Evolutionary conservation across 2,329 filamentous ascomycete species (phyloP), one percentile per base, ranked within the genome.

Genomic region (Xylariales sp.): DNA sequence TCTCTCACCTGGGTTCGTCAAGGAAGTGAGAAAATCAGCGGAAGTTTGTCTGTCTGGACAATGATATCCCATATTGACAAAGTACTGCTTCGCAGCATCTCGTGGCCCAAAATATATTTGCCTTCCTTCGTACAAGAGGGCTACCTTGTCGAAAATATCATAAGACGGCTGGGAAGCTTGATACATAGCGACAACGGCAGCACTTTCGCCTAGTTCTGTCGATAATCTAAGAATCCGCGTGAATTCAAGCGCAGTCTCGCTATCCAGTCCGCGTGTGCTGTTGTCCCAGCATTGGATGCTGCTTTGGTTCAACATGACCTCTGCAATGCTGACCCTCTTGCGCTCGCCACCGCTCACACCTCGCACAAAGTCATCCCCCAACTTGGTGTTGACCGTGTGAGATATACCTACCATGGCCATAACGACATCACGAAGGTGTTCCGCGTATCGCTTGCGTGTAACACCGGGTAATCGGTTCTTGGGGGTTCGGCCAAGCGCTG

Each of bases 321-420:
- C 77, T 29, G 76, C 70, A 45, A 81, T 81, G 46, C 75, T 79
- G 18, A 81, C 80, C 54, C 81, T 75, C 65, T 81, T 81, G 37
- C 81, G 72, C 68, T 88, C 83, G 54, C 84, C 85, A 54, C 84
- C 84, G 19, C 78, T 83, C 8, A 88, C 83, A 59, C 84, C 84
- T 41, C 84, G 80, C 7, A 85, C 69, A 20, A 78, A 72, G 43
- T 83, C 81, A 45, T 84, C 78, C 2, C 83, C 84, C 18, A 88
- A 79, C 46, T 78, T 78, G 0, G 83, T 87, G 30, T 76, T 66
- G 37, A 81, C 59, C 5, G 79, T 83, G 47, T 84, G 80, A 5
- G 58, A 70, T 31, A 83, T 78, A 60, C 78, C 79, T 48, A 83
- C 81, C 0, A 81, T 56, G 33, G 77, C 76, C 41, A 77, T 72